phyloP scores from a whole-genome alignment of 1,284 basidiomycete species.

The Singerocomus rubriflavus region DNA sequence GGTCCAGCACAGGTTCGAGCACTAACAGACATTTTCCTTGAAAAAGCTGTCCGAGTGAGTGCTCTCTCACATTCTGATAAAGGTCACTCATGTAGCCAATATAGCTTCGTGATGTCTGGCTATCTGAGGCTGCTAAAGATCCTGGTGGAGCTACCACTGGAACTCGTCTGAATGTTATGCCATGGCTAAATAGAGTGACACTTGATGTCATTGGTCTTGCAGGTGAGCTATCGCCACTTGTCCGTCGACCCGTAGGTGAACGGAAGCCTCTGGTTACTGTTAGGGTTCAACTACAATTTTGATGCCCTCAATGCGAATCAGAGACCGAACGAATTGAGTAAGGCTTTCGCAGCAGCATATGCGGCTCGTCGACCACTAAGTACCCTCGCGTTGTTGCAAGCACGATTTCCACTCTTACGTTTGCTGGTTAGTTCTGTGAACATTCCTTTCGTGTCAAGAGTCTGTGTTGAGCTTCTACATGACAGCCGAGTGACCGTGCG shows the following conservation, averaged over 20 bases:
- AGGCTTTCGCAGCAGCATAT: slow-evolving; percentile 46
- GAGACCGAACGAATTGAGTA: slow-evolving; percentile 44
- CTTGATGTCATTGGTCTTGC: slow-evolving; percentile 70
- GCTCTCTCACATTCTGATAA: not conserved
- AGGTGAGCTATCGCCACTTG: slow-evolving; percentile 36
- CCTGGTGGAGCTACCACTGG: slow-evolving; percentile 10
- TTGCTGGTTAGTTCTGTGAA: slow-evolving; percentile 36
- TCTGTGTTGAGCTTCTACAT: not conserved
- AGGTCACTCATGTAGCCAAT: too few species aligned
- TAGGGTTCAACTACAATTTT: slow-evolving; percentile 69
- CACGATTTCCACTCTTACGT: slow-evolving; percentile 40
- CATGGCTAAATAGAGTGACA: slow-evolving; percentile 56
- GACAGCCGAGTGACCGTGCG: slow-evolving; percentile 15
- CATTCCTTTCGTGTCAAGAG: not conserved
- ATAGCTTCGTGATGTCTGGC: slow-evolving; percentile 49
- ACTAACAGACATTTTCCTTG: slow-evolving; percentile 52
- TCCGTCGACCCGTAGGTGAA: not conserved
- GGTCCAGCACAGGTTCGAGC: slow-evolving; percentile 51
- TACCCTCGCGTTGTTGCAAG: slow-evolving; percentile 35
- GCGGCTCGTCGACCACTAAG: slow-evolving; percentile 22
- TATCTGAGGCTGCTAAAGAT: slow-evolving; percentile 29
- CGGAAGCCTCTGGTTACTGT: not conserved
- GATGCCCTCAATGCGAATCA: slow-evolving; percentile 41
- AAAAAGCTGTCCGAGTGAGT: slow-evolving; percentile 48
- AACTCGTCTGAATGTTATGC: slow-evolving; percentile 45